These are phyloP conservation scores for Didymella pinodella DNA, from an alignment of 2,329 filamentous ascomycete genomes.

Conservation along the genomic window DNA sequence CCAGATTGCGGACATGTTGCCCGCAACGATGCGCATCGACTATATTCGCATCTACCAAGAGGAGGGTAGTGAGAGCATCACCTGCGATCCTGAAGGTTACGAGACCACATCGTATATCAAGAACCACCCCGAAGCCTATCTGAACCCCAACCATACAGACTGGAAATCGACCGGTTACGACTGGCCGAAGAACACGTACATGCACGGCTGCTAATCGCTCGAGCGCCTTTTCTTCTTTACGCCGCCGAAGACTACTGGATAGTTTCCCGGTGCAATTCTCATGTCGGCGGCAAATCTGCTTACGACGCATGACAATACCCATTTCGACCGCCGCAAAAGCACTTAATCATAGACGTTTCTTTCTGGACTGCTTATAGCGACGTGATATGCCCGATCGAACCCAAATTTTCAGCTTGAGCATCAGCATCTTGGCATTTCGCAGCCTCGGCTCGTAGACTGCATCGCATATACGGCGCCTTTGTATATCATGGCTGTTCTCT, in stretches of 20 bases:
- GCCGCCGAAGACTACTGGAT: conserved; percentile 30
- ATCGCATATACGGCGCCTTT: conserved; percentile 33
- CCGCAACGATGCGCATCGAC: conserved; percentile 72
- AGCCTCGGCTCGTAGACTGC: conserved; percentile 18
- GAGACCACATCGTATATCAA: conserved; percentile 73
- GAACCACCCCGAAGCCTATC: conserved; percentile 67
- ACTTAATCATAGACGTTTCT: conserved; percentile 43
- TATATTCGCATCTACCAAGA: conserved; percentile 77
- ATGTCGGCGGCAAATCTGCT: conserved; percentile 38
- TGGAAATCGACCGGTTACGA: conserved; percentile 63
- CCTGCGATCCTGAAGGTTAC: conserved; percentile 73
- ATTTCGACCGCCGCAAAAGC: conserved; percentile 36
- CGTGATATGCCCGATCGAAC: conserved; percentile 1
- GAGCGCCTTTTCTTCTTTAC: conserved; percentile 13
- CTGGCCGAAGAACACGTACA: conserved; percentile 69
- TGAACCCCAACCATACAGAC: conserved; percentile 68
- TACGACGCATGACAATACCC: conserved; percentile 42
- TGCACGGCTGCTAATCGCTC: conserved; percentile 60
- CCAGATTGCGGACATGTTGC: conserved; percentile 63
- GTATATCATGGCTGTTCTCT: conserved; percentile 36
- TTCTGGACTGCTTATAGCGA: conserved; percentile 17
- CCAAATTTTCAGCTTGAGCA: conserved; percentile 15
- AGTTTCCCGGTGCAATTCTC: conserved; percentile 23
- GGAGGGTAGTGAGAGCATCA: conserved; percentile 63
- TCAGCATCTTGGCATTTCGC: conserved; percentile 21